Percentiles rank a stretch among this genome's conserved stretches.
Evolutionary conservation across 2,329 filamentous ascomycete species (phyloP).

Genomic region (Curvularia lunata): DNA sequence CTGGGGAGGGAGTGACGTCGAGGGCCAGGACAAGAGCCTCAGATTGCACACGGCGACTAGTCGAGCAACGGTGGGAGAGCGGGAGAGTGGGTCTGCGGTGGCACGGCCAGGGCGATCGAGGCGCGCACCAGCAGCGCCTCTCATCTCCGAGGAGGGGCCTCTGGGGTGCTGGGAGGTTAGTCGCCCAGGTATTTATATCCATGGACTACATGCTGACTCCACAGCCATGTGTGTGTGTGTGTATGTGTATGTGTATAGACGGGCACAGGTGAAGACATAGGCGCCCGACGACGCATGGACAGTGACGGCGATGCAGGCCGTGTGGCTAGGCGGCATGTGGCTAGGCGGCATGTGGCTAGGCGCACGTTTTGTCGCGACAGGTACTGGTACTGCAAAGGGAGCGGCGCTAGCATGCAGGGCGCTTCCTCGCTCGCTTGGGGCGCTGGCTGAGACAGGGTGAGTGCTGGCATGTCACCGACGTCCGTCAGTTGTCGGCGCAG

Average conservation of each 20-base stretch:
- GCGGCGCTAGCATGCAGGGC: conserved; percentile 23
- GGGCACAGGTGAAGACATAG: neutral
- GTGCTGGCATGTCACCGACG: neutral
- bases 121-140: conserved; percentile 27
- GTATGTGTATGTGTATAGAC: too few relatives aligned
- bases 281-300: too few relatives aligned
- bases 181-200: neutral
- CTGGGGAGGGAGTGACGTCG: conserved; percentile 28
- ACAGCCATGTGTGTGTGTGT: too few relatives aligned
- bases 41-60: too few relatives aligned
- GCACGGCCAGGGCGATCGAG: conserved; percentile 34
- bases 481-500: neutral
- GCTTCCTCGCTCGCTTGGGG: conserved; percentile 22
- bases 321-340: too few relatives aligned
- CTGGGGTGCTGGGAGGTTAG: neutral
- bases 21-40: conserved; percentile 7
- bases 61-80: too few relatives aligned
- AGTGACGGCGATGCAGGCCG: too few relatives aligned
- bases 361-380: neutral
- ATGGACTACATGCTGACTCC: too few relatives aligned
- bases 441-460: conserved; percentile 25
- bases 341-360: neutral
- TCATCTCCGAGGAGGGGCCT: conserved; percentile 38
- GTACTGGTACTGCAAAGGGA: neutral
- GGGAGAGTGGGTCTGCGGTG: conserved; percentile 24